Evolutionary conservation across 106 monocot genomes (phyloP).

Genomic region (Cymbidium sinense): DNA sequence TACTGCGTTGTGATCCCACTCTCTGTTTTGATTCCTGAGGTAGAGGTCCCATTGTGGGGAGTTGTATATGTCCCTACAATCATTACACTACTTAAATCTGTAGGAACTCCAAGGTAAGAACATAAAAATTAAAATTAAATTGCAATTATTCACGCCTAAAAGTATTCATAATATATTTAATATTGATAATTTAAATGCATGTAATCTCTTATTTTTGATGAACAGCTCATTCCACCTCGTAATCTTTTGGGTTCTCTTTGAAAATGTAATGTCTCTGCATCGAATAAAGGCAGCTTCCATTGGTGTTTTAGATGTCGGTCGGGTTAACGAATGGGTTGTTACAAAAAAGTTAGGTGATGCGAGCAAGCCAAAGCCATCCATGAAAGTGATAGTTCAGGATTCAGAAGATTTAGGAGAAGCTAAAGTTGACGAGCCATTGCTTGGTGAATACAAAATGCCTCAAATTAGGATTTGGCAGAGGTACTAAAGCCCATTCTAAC

Average conservation of each 20-base stretch:
- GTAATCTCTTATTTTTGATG: background rate
- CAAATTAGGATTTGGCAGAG: slow-evolving; percentile 20
- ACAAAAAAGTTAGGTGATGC: slow-evolving; percentile 67
- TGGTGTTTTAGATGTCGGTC: slow-evolving; percentile 44
- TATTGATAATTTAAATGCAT: background rate
- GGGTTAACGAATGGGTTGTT: slow-evolving; percentile 77
- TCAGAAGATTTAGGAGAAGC: slow-evolving; percentile 5
- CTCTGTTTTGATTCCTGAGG: slow-evolving; percentile 31
- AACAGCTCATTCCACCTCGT: slow-evolving; percentile 59
- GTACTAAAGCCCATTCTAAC: slow-evolving; percentile 5
- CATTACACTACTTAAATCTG: slow-evolving; percentile 35
- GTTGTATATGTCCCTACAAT: slow-evolving; percentile 28
- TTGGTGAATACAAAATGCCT: slow-evolving; percentile 17
- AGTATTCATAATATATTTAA: background rate
- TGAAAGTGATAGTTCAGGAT: background rate
- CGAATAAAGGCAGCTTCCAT: slow-evolving; percentile 55
- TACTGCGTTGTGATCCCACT: slow-evolving; percentile 43
- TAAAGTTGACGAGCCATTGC: slow-evolving; percentile 8
- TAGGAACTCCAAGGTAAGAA: slow-evolving; percentile 47
- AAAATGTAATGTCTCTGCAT: slow-evolving; percentile 76
- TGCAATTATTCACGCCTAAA: background rate
- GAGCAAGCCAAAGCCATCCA: slow-evolving; percentile 24
- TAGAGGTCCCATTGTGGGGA: slow-evolving; percentile 39
- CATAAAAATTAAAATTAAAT: background rate
- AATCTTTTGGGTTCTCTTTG: slow-evolving; percentile 53